Evolutionary conservation across 129 eudicot species (phyloP).

Genomic region (Flaveria sonorensis): DNA sequence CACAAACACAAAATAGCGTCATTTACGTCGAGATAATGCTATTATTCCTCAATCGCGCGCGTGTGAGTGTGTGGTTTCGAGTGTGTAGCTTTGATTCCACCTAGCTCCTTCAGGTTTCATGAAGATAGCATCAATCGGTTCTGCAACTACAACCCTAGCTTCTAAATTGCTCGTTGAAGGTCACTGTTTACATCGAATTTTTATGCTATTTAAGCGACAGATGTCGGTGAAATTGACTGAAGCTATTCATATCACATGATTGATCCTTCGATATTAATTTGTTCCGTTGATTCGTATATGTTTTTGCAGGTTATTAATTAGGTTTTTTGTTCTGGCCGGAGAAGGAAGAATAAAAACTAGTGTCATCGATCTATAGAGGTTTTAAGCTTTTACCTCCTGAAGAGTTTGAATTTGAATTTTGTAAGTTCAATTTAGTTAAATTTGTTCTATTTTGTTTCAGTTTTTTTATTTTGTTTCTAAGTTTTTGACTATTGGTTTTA

Average conservation of each 20-base stretch:
- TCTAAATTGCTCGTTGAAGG: not conserved
- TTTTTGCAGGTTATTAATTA: not conserved
- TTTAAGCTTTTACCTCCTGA: not conserved
- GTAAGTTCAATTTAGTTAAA: not conserved
- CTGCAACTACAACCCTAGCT: conserved; percentile 13
- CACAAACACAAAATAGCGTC: not conserved
- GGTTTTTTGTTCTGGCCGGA: conserved; percentile 17
- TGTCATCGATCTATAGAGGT: not conserved
- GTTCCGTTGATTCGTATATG: not conserved
- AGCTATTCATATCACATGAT: not conserved
- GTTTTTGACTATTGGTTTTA: too few species aligned
- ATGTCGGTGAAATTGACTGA: not conserved
- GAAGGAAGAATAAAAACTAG: not conserved
- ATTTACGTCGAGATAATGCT: conserved; percentile 33
- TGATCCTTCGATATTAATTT: not conserved
- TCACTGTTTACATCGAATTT: too few species aligned
- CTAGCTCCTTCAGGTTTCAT: conserved; percentile 21
- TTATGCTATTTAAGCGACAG: too few species aligned
- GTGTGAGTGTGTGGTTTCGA: not conserved
- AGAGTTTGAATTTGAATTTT: not conserved
- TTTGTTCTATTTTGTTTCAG: not conserved
- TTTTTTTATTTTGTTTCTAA: not conserved
- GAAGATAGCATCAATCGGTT: not conserved
- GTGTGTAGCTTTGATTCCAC: conserved; percentile 7
- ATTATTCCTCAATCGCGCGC: not conserved